Conservation (phyloP, 306 rosid species). For the Lupinus albus region DNA sequence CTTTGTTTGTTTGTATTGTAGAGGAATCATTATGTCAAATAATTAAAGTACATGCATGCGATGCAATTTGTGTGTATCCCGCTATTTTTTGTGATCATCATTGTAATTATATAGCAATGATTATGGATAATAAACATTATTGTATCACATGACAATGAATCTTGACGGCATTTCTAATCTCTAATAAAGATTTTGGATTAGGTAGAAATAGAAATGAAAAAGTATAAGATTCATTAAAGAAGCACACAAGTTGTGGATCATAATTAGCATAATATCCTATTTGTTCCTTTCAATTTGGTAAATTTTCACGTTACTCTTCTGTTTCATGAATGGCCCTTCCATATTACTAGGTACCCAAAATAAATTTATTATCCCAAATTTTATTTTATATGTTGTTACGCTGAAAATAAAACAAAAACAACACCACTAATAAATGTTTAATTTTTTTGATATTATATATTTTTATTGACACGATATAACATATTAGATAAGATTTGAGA, state of each 20-base stretch:
- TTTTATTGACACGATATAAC: no score
- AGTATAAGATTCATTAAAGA: conserved; percentile 6
- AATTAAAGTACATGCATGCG: conserved; percentile 2
- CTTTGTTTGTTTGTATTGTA: conserved; percentile 30
- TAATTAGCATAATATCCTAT: conserved; percentile 30
- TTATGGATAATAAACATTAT: conserved; percentile 12
- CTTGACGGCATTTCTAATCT: conserved; percentile 27
- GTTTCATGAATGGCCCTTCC: conserved; percentile 30
- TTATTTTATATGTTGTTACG: no score
- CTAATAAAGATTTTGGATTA: background rate
- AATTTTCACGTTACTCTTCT: conserved; percentile 42
- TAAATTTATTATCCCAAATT: no score
- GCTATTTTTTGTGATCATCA: background rate
- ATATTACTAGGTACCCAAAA: background rate
- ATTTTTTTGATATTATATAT: no score
- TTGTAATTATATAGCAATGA: conserved; percentile 29
- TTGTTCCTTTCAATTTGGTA: conserved; percentile 30
- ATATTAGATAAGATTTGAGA: no score
- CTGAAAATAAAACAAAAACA: no score
- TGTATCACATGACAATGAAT: conserved; percentile 15
- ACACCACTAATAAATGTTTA: no score
- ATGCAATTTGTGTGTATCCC: background rate
- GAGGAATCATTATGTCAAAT: conserved; percentile 30
- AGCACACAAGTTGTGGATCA: conserved; percentile 32
- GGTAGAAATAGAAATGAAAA: conserved; percentile 17